Conservation (phyloP, 139 green algal species). For the Coelastrella sp. region DNA sequence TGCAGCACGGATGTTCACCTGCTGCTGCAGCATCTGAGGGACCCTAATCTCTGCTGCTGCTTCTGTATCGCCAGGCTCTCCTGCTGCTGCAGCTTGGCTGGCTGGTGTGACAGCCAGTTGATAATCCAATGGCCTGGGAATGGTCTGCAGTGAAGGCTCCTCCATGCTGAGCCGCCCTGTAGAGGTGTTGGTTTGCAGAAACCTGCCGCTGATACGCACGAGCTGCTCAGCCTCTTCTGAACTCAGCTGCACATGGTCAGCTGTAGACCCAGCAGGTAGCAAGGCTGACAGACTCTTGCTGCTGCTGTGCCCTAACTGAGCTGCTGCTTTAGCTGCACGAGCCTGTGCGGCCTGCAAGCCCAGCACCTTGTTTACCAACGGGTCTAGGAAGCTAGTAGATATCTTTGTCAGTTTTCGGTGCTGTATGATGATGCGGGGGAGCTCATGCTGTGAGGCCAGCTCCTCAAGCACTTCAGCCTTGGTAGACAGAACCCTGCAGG, state of each 20-base stretch:
- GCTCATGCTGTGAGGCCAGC: constrained; percentile 57
- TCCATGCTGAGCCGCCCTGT: constrained; percentile 89
- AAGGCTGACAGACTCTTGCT: constrained; percentile 33
- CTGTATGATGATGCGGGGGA: constrained; percentile 73
- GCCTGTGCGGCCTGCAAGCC: not conserved
- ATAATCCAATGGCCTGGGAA: constrained; percentile 68
- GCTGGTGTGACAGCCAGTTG: constrained; percentile 40
- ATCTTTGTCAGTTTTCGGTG: constrained; percentile 77
- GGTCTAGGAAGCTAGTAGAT: constrained; percentile 56
- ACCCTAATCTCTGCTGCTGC: not conserved
- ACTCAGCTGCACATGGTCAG: not conserved
- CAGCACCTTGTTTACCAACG: constrained; percentile 32
- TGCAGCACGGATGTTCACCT: constrained; percentile 62
- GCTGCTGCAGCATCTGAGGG: not conserved
- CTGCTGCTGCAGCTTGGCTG: constrained; percentile 28
- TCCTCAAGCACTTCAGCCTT: constrained; percentile 70
- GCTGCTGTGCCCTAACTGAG: not conserved
- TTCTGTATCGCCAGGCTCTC: not conserved
- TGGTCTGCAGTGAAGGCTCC: constrained; percentile 68
- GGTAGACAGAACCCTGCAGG: constrained; percentile 50
- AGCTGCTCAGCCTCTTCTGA: constrained; percentile 19
- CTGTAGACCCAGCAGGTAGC: not conserved
- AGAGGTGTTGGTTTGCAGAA: constrained; percentile 79
- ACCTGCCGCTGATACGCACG: constrained; percentile 67
- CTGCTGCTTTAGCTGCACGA: not conserved